A percentile compares a stretch with the other conserved stretches of the same genome.
Evolutionary conservation across 768 basidiomycete genomes (phyloP).

Genomic region (Hypsizygus marmoreus): DNA sequence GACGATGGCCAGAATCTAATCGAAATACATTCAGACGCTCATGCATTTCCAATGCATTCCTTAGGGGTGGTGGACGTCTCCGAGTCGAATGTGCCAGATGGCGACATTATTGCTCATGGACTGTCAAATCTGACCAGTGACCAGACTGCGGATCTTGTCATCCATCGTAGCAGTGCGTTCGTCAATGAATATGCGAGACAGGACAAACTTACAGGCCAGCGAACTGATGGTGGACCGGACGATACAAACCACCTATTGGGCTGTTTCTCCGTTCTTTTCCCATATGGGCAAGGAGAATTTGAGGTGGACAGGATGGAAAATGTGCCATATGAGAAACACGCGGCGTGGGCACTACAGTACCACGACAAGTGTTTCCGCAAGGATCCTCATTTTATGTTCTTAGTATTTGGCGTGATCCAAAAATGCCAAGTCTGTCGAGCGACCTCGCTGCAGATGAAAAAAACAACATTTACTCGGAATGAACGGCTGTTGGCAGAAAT

Average conservation of each 20-base stretch:
- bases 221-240: conserved; percentile 22
- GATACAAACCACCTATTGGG: conserved; percentile 31
- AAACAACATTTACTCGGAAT: neutral
- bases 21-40: too few species aligned
- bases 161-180: conserved; percentile 21
- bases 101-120: conserved; percentile 3
- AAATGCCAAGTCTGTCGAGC: neutral
- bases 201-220: conserved; percentile 10
- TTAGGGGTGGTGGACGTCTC: conserved; percentile 4
- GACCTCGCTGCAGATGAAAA: conserved; percentile 3
- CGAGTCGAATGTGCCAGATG: neutral
- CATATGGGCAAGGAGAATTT: conserved; percentile 36
- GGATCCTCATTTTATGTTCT: neutral
- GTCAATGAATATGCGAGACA: conserved; percentile 30
- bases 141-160: conserved; percentile 1
- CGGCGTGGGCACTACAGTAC: neutral
- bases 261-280: conserved; percentile 33
- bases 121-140: neutral
- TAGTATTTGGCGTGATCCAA: neutral
- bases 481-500: neutral
- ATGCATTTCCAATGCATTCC: conserved; percentile 5
- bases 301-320: conserved; percentile 19
- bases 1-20: too few species aligned
- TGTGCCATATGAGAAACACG: neutral
- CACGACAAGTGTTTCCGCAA: neutral